These are phyloP conservation scores for Boletus semigastroideus DNA, from an alignment of 1,284 basidiomycete species.

Conservation along the genomic window DNA sequence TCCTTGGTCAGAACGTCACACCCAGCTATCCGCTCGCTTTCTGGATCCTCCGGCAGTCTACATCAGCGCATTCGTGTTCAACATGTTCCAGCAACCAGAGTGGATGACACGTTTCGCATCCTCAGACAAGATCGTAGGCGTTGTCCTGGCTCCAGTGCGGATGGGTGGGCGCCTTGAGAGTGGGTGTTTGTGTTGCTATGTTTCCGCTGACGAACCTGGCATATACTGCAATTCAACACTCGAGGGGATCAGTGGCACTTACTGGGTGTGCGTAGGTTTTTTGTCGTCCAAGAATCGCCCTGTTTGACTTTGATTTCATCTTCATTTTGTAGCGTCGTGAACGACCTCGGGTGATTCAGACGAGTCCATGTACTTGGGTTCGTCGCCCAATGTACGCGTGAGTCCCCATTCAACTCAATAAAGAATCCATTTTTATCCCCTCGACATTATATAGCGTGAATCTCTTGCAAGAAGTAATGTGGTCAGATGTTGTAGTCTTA, in stretches of 20 bases:
- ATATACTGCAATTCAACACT: not conserved
- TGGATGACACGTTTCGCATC: not conserved
- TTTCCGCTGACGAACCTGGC: not conserved
- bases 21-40: not conserved
- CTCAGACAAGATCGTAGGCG: not conserved
- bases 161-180: not conserved
- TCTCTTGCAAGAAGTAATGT: not conserved
- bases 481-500: conserved; percentile 30
- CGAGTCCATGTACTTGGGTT: not conserved
- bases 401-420: not conserved
- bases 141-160: not conserved
- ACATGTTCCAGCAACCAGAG: not conserved
- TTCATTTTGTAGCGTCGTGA: not conserved
- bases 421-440: too few relatives aligned
- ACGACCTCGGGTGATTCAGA: not conserved
- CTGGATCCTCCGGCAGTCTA: not conserved
- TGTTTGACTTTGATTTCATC: not conserved
- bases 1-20: not conserved
- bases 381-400: not conserved
- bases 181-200: not conserved
- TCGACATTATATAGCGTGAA: too few relatives aligned
- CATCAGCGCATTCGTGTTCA: not conserved
- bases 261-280: not conserved
- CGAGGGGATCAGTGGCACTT: not conserved
- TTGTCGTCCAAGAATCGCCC: not conserved